Evolutionary conservation across 768 basidiomycete genomes (phyloP), one percentile per base, ranked within the genome.

Genomic region (Exidia glandulosa): DNA sequence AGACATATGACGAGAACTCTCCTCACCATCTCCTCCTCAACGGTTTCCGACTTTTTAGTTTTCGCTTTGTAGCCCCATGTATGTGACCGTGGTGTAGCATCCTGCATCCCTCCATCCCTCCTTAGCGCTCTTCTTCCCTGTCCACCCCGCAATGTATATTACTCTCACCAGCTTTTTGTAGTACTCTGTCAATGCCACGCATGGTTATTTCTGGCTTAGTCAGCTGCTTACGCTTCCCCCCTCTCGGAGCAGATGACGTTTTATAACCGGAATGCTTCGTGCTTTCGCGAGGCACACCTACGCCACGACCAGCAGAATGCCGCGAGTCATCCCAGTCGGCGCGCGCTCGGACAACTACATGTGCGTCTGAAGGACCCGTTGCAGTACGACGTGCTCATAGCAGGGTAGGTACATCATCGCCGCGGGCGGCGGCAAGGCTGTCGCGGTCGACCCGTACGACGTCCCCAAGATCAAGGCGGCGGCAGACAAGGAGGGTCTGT

Each of bases 331-430:
- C 14, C 83, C 90, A 2, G 82, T 94, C 2, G 90, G 86, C 34
- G 87, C 90, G 59, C 80, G 85, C 62, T 72, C 81, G 32, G 90
- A 93, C 71, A 94, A 94, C 70, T 93, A 92, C 66, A 87, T 90
- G 10, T 92, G 92, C 69, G 77, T 92, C 19, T 74, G 5, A 23
- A 6, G 12, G 50, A 13, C 25, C 27, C 6, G 25, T 25, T 25
- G 25, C 19, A 31, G 14, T 29, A 16, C 9, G 6, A 4, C 14
- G 32, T 14, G 25, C 25, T 30, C 54, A 60, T 19, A 14, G 19
- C 6, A 16, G 7, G n/a, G 29, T 4, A 32, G 36, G 36, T 54
- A 54, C 50, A 54, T 93, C 72, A 74, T 92, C 61, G 90, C 91
- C 71, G 80, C 85, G 57, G 64, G 73, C 2, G 77, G 82, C 3